A percentile compares a stretch with the other conserved stretches of the same genome.
Conservation (phyloP, 139 green algal genomes). For the Ettlia oleoabundans region DNA sequence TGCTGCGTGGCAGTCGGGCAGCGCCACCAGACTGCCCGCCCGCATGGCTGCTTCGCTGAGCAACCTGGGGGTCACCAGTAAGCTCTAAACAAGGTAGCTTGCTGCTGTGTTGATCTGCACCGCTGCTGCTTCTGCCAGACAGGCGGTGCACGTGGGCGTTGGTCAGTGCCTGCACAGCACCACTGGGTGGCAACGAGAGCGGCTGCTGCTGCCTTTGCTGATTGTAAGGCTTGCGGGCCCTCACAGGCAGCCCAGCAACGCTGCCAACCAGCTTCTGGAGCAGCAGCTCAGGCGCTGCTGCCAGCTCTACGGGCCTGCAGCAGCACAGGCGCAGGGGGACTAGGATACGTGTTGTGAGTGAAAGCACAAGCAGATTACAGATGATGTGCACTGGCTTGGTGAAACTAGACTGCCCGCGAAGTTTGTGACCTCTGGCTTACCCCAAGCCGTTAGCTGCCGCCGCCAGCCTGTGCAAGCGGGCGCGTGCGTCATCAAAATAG, state of each 20-base stretch:
- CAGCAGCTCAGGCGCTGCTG: neutral
- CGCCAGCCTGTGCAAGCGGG: constrained; percentile 4
- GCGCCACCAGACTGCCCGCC: neutral
- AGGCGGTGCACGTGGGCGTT: too few species aligned
- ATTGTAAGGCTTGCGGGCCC: too few species aligned
- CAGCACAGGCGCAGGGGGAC: too few species aligned
- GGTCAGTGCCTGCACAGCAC: neutral
- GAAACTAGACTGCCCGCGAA: too few species aligned
- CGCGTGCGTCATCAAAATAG: neutral
- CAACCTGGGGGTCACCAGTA: too few species aligned
- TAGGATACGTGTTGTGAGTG: too few species aligned
- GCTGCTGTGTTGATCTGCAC: too few species aligned
- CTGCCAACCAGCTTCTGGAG: neutral
- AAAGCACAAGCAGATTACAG: too few species aligned
- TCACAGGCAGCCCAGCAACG: neutral
- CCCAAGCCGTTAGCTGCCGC: neutral
- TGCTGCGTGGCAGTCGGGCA: neutral
- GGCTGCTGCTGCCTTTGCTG: neutral
- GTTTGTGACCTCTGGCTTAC: neutral
- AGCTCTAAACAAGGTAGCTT: too few species aligned
- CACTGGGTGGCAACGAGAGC: neutral
- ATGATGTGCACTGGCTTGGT: too few species aligned
- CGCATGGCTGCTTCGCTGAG: too few species aligned
- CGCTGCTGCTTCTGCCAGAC: too few species aligned
- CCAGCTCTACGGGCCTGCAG: neutral